These are phyloP conservation scores for Calocybe cyanea DNA, from an alignment of 768 basidiomycete genomes.

Conservation along the genomic window DNA sequence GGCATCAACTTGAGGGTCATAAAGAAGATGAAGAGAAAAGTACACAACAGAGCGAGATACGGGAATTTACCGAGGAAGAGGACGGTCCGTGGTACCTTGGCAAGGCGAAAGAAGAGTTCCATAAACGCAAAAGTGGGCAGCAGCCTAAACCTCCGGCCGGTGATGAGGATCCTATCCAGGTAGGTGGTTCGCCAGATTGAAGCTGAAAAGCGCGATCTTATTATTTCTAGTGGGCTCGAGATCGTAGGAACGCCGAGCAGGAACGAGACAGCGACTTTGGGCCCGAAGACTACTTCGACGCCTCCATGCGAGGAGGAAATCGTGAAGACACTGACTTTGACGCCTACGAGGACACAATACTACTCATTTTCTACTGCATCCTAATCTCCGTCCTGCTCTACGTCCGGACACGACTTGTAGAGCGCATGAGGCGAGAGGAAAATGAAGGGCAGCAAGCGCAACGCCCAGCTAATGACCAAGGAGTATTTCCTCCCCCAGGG, in stretches of 20 bases:
- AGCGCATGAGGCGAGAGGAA: conserved; percentile 66
- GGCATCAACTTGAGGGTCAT: conserved; percentile 37
- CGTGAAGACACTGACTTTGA: conserved; percentile 63
- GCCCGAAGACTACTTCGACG: conserved; percentile 83
- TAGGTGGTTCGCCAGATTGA: conserved; percentile 23
- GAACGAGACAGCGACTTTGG: conserved; percentile 74
- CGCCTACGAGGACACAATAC: conserved; percentile 76
- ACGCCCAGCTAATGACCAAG: conserved; percentile 36
- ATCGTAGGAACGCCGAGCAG: conserved; percentile 65
- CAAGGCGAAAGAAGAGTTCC: conserved; percentile 77
- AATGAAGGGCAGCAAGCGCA: conserved; percentile 40
- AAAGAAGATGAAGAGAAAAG: conserved; percentile 23
- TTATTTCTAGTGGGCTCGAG: conserved; percentile 64
- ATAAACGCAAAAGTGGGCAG: conserved; percentile 45
- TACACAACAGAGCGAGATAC: conserved; percentile 24
- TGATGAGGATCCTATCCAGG: conserved; percentile 75
- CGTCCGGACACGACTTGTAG: conserved; percentile 73
- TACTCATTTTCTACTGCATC: conserved; percentile 71
- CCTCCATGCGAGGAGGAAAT: conserved; percentile 51
- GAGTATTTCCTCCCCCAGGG: conserved; percentile 58
- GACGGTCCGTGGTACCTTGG: conserved; percentile 80
- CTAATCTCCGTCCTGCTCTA: conserved; percentile 74
- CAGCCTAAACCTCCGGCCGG: conserved; percentile 32
- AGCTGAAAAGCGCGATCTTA: not conserved
- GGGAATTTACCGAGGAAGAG: conserved; percentile 42